These are phyloP conservation scores for Colletotrichum sp. DNA, from an alignment of 2,329 filamentous ascomycete species.

Conservation along the genomic window DNA sequence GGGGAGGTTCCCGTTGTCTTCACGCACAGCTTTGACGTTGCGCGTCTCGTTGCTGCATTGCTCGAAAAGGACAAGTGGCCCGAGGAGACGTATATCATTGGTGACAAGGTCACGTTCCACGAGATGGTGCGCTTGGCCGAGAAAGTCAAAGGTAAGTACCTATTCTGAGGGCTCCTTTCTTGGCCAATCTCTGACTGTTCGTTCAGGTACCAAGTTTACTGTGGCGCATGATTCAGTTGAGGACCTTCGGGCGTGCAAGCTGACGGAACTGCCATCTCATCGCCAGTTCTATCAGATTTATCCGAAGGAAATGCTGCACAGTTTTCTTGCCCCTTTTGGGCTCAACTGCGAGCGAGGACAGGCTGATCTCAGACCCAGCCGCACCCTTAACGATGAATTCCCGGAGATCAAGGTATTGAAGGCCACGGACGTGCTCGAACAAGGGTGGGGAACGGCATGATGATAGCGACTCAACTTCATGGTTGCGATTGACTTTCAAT, in stretches of 20 bases:
- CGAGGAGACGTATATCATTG: constrained; percentile 35
- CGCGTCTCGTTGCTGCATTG: constrained; percentile 43
- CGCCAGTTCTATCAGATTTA: constrained; percentile 23
- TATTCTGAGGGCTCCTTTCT: background rate
- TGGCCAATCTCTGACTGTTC: background rate
- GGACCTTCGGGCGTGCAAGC: background rate
- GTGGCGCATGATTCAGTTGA: background rate
- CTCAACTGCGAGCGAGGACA: background rate
- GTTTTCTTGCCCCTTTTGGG: background rate
- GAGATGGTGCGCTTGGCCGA: constrained; percentile 41
- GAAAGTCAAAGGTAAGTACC: background rate
- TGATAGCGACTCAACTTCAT: background rate
- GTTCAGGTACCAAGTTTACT: background rate
- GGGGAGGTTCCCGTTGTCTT: constrained; percentile 48
- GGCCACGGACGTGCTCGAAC: background rate
- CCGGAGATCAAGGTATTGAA: background rate
- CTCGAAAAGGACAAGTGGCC: constrained; percentile 49
- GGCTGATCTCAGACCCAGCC: background rate
- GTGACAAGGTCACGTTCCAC: constrained; percentile 47
- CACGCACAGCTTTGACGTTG: constrained; percentile 55
- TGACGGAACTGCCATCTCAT: background rate
- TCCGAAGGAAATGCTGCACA: constrained; percentile 13
- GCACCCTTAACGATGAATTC: background rate
- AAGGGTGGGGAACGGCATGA: background rate
- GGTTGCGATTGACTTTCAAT: background rate